Conservation (phyloP, 2,329 filamentous ascomycete genomes). For the Epichloe sp. region DNA sequence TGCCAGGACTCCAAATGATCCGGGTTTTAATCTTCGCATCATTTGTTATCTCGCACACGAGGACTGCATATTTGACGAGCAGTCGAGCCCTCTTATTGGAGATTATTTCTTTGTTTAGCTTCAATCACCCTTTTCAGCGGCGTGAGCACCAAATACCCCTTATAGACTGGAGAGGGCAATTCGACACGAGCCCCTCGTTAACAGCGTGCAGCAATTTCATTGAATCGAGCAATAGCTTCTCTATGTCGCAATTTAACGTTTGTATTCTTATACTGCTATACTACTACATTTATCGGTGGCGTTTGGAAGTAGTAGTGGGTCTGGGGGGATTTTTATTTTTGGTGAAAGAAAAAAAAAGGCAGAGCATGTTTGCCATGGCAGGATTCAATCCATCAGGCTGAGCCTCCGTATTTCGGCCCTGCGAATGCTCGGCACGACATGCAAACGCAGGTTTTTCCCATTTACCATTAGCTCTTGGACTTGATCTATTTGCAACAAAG, state of each 20-base stretch:
- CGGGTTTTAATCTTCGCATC: background rate
- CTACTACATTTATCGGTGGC: background rate
- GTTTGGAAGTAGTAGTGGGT: background rate
- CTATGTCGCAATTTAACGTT: slow-evolving; percentile 13
- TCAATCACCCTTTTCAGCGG: slow-evolving; percentile 10
- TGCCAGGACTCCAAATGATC: background rate
- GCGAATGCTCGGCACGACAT: background rate
- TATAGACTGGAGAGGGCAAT: slow-evolving; percentile 22
- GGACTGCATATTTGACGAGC: slow-evolving; percentile 4
- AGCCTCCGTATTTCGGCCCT: background rate
- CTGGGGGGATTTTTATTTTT: background rate
- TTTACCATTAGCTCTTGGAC: background rate
- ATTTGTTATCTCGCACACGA: background rate
- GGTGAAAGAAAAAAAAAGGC: background rate
- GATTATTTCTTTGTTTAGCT: slow-evolving; percentile 1
- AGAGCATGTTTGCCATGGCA: background rate
- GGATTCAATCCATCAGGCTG: background rate
- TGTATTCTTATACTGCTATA: slow-evolving; percentile 9
- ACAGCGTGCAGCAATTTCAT: slow-evolving; percentile 16
- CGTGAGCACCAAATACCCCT: slow-evolving; percentile 23
- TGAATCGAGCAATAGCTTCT: slow-evolving; percentile 14
- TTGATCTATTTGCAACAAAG: slow-evolving; percentile 1
- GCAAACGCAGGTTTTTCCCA: background rate
- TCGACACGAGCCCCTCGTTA: slow-evolving; percentile 11
- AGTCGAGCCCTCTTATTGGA: slow-evolving; percentile 7